phyloP scores from a whole-genome alignment of 805 yeast genomes.

The Ogataea naganishii region DNA sequence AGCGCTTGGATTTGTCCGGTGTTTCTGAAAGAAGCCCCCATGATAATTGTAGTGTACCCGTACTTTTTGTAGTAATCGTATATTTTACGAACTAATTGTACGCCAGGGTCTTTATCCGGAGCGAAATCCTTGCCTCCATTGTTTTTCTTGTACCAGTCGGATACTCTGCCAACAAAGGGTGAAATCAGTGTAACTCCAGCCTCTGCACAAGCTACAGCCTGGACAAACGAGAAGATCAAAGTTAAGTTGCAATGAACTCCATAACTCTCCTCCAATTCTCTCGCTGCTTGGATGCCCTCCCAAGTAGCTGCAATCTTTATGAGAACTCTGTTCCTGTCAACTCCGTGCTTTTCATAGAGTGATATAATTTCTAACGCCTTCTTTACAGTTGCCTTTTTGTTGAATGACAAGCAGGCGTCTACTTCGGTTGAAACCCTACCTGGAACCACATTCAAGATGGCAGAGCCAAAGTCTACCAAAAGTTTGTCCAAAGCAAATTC shows the following conservation, averaged over 20 bases:
- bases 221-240: constrained; percentile 76
- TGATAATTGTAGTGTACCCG: constrained; percentile 85
- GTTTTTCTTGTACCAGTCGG: constrained; percentile 85
- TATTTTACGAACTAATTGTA: constrained; percentile 65
- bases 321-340: constrained; percentile 70
- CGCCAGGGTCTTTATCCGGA: constrained; percentile 80
- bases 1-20: constrained; percentile 80
- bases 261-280: constrained; percentile 74
- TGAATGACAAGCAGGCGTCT: constrained; percentile 86
- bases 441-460: constrained; percentile 79
- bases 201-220: constrained; percentile 93
- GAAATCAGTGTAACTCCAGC: constrained; percentile 83
- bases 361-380: constrained; percentile 80
- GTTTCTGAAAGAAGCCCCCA: constrained; percentile 97
- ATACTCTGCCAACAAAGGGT: constrained; percentile 90
- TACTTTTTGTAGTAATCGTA: constrained; percentile 89
- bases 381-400: constrained; percentile 75
- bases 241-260: constrained; percentile 83
- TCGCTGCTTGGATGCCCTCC: constrained; percentile 95
- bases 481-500: constrained; percentile 70
- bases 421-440: constrained; percentile 95
- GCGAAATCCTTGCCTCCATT: constrained; percentile 67
- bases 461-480: constrained; percentile 82
- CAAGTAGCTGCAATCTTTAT: constrained; percentile 90
- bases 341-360: constrained; percentile 69